Conservation (phyloP, 345 rosid genomes). For the Excoecaria cochinchinensis region DNA sequence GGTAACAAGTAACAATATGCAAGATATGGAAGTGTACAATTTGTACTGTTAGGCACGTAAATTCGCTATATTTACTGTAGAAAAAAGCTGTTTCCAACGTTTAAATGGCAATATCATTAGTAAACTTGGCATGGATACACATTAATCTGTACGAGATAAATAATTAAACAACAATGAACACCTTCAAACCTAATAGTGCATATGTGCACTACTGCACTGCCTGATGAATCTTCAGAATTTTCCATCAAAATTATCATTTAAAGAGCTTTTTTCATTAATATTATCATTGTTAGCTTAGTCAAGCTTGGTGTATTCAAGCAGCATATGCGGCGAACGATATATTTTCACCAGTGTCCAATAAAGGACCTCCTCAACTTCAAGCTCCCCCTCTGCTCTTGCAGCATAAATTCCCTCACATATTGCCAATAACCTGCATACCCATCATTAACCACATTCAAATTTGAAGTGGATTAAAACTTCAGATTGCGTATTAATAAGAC, state of each 20-base stretch:
- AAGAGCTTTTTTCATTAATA: neutral
- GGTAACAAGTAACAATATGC: too few relatives aligned
- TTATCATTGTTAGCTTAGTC: neutral
- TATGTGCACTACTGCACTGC: neutral
- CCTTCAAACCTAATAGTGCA: too few relatives aligned
- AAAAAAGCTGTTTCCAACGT: neutral
- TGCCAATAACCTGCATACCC: conserved; percentile 40
- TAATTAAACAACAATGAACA: too few relatives aligned
- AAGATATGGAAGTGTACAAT: too few relatives aligned
- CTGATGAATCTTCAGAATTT: neutral
- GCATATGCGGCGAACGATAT: conserved; percentile 47
- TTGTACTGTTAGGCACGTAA: too few relatives aligned
- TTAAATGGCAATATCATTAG: neutral
- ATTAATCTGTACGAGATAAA: neutral
- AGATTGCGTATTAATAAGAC: neutral
- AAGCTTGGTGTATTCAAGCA: conserved; percentile 46
- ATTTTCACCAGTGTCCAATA: conserved; percentile 49
- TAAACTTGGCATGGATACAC: neutral
- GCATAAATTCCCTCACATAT: conserved; percentile 51
- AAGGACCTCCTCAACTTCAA: conserved; percentile 48
- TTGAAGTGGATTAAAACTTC: neutral
- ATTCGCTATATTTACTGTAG: too few relatives aligned
- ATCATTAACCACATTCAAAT: neutral
- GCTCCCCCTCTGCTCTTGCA: conserved; percentile 54
- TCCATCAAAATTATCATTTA: neutral